Evolutionary conservation across 2,329 filamentous ascomycete genomes (phyloP), one percentile per base, ranked within the genome.

Genomic region (Fusarium annulatum): DNA sequence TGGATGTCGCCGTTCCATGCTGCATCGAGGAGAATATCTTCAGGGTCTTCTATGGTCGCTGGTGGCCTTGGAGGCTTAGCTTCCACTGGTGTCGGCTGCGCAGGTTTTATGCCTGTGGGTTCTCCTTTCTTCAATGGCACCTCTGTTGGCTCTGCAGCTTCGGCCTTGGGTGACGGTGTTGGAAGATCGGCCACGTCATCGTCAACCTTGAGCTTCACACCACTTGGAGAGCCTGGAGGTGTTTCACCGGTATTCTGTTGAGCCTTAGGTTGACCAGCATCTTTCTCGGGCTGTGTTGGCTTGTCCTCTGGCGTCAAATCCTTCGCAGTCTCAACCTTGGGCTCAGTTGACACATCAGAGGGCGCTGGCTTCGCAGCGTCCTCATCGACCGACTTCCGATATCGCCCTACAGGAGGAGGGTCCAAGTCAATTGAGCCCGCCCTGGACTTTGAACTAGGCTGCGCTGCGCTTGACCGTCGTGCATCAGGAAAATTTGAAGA

Each of bases 1-100:
- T 77, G 67, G 14, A 81, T 67, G 26, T 81, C 73, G 4, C 80
- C 80, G 36, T 78, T 78, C 80, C 80, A 84, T 64, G 81, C 79
- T 0, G 79, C 80, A 42, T 81, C 79, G 2, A 81, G 74, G 6
- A 81, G 69, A 0, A 67, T 33, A 0, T 81, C 79, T 55, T 76
- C 65, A 1, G 74, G 67, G 21, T 74, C 67, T 7, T 77, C 69
- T 30, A n/a, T 23, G 23, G 55, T 62, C 3, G 19, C 26, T 10
- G 19, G 39, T 9, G 33, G 41, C 1, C 14, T 51, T 19, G 57
- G 2, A 3, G 36, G 15, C 3, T 65, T 59, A 0, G 33, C 43
- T 21, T 41, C 21, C 9, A 18, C 9, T 19, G 53, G 45, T 9
- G 48, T 57, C 4, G 61, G 46, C 0, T 62, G 48, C 9, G 45